Evolutionary conservation across 1,284 basidiomycete genomes (phyloP).

Genomic region (Athelia sp.): DNA sequence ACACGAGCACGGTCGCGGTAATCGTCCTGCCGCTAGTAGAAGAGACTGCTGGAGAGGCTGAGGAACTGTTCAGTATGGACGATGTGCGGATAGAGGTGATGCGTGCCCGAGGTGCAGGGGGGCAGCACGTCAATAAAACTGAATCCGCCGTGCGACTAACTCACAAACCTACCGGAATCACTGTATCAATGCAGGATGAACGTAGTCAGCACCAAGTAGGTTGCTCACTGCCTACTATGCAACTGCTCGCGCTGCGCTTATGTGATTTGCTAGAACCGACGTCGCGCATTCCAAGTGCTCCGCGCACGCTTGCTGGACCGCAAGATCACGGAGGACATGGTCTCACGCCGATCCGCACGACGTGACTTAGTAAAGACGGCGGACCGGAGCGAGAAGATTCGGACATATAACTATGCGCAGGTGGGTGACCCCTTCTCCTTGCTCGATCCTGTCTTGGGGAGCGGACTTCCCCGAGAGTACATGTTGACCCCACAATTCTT

Average conservation of each 20-base stretch:
- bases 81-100: constrained; percentile 92
- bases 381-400: constrained; percentile 87
- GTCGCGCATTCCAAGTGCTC: constrained; percentile 85
- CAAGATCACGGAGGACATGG: constrained; percentile 68
- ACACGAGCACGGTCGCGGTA: constrained; percentile 90
- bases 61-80: constrained; percentile 72
- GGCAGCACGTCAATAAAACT: constrained; percentile 99
- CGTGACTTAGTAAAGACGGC: constrained; percentile 73
- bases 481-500: too few species aligned
- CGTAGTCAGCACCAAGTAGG: constrained; percentile 89
- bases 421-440: constrained; percentile 28
- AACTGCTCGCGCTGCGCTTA: not conserved
- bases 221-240: not conserved
- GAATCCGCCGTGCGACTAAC: constrained; percentile 97
- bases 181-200: constrained; percentile 98
- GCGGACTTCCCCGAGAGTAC: too few species aligned
- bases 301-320: constrained; percentile 78
- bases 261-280: constrained; percentile 61
- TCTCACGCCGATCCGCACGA: constrained; percentile 64
- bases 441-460: not conserved
- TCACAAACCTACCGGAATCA: constrained; percentile 90
- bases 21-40: constrained; percentile 81
- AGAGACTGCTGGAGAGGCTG: constrained; percentile 43
- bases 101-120: constrained; percentile 93
- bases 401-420: constrained; percentile 92